These are phyloP conservation scores for Penicillium sp. DNA, from an alignment of 2,329 filamentous ascomycete species.

Conservation along the genomic window DNA sequence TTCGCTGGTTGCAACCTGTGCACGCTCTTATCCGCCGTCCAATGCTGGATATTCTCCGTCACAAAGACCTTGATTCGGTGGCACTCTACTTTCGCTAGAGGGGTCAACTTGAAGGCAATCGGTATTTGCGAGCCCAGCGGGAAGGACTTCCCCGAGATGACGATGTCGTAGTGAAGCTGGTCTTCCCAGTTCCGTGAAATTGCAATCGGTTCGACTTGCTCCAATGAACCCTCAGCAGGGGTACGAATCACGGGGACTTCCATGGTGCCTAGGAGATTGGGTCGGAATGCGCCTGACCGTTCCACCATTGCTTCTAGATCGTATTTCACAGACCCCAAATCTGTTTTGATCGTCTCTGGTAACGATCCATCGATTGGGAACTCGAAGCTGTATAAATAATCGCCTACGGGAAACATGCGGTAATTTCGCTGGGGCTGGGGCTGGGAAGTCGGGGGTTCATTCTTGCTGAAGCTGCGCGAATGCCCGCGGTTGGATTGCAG, in stretches of 20 bases:
- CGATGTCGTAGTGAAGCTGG: constrained; percentile 91
- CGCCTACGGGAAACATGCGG: constrained; percentile 76
- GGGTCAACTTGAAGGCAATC: constrained; percentile 91
- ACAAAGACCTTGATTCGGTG: constrained; percentile 90
- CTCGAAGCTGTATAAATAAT: constrained; percentile 77
- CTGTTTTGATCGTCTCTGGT: constrained; percentile 81
- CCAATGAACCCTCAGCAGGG: constrained; percentile 81
- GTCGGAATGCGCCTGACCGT: constrained; percentile 83
- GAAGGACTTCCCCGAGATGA: constrained; percentile 94
- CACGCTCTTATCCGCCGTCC: constrained; percentile 79
- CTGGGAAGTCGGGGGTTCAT: constrained; percentile 61
- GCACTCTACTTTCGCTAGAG: constrained; percentile 87
- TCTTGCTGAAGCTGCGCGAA: constrained; percentile 81
- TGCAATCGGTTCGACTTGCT: constrained; percentile 89
- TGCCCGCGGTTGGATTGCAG: constrained; percentile 77
- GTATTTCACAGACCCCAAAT: constrained; percentile 83
- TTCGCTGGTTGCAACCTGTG: constrained; percentile 80
- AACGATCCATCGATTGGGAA: constrained; percentile 74
- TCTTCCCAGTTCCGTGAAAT: constrained; percentile 95
- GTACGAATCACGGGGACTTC: constrained; percentile 83
- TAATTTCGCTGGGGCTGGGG: constrained; percentile 75
- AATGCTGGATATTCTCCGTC: constrained; percentile 89
- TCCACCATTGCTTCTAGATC: constrained; percentile 83
- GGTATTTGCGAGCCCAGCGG: constrained; percentile 84
- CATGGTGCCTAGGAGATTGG: constrained; percentile 77